Base-by-base conservation (phyloP, 1,284 basidiomycete species). In the Ustilago vetiveriae region DNA sequence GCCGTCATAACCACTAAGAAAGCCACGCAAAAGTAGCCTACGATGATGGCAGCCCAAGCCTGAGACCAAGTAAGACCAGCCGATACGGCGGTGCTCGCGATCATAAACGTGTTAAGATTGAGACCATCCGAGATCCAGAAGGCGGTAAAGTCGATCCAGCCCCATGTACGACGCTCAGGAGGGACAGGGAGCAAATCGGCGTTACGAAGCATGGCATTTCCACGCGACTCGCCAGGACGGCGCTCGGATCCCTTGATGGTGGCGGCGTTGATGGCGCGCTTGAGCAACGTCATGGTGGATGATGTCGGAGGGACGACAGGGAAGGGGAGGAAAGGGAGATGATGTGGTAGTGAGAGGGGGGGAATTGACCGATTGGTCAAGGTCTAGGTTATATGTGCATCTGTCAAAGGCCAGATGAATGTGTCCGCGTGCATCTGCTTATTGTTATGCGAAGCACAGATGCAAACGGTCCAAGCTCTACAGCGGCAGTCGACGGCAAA, bases 1-100 rank as follows among this genome's bases (percentile, higher is more conserved):
- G 90, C 91, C 69, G 91, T 92, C 62, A 90, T 82, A 23, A 89
- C 89, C 56, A 93, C 86, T 82, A 94, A 89, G 1, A 88, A 88
- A 0, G 89, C 88, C 19, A 89, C 88, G 41, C 89, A 77, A 0
- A 85, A 85, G 79, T 92, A 93, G 2, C 90, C 91, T 45, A 92
- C 78, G 19, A 66, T 58, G 44, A 78, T 67, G 3, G 71, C 65
- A 2, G 73, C 57, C 68, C 68, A 74, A 10, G 69, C 76, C 51
- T 76, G 70, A 41, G 66, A 77, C 70, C 75, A 77, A 1, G 59
- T 64, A 1, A 81, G 60, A 17, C 79, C 79, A 2, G 58, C 65
- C 6, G 55, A 49, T 3, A 66, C 55, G 2, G 69, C 54, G 13
- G 55, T 68, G 10, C 47, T 53, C 7, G 68, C 71, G 23, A 76